These are phyloP conservation scores for Neoboletus brunneissimus DNA, from an alignment of 768 basidiomycete genomes.

Conservation along the genomic window DNA sequence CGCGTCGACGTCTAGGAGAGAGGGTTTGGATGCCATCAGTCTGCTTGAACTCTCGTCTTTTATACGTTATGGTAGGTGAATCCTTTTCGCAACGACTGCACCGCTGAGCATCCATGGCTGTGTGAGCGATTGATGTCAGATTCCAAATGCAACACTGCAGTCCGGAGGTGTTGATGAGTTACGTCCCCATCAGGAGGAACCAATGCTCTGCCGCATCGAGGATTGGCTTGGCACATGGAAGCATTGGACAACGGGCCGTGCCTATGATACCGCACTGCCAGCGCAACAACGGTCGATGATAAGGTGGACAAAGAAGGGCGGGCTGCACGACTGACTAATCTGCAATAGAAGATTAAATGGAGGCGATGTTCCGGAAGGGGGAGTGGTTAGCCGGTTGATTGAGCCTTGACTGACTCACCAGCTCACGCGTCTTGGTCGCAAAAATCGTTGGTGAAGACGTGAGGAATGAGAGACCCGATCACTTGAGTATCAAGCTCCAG, in stretches of 20 bases:
- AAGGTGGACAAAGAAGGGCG: constrained; percentile 6
- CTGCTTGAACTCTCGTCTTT: constrained; percentile 10
- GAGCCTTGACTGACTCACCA: too few species aligned
- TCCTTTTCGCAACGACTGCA: not conserved
- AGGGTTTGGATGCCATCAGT: not conserved
- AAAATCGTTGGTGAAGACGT: too few species aligned
- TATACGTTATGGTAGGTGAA: constrained; percentile 17
- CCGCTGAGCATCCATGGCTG: not conserved
- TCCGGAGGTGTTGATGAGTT: not conserved
- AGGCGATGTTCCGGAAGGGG: too few species aligned
- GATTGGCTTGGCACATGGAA: constrained; percentile 4
- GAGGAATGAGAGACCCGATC: not conserved
- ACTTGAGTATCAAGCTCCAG: not conserved
- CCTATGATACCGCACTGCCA: constrained; percentile 1
- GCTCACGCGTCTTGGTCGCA: too few species aligned
- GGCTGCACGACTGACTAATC: not conserved
- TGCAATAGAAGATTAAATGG: not conserved
- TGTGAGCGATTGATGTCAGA: not conserved
- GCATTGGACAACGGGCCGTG: not conserved
- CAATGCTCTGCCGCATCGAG: not conserved
- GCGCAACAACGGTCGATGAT: not conserved
- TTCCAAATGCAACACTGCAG: not conserved
- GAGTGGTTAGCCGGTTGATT: too few species aligned
- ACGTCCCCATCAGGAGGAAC: not conserved
- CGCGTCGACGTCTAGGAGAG: constrained; percentile 1